Evolutionary conservation across 2,329 filamentous ascomycete genomes (phyloP).

Genomic region (Penicillium capsulatum): DNA sequence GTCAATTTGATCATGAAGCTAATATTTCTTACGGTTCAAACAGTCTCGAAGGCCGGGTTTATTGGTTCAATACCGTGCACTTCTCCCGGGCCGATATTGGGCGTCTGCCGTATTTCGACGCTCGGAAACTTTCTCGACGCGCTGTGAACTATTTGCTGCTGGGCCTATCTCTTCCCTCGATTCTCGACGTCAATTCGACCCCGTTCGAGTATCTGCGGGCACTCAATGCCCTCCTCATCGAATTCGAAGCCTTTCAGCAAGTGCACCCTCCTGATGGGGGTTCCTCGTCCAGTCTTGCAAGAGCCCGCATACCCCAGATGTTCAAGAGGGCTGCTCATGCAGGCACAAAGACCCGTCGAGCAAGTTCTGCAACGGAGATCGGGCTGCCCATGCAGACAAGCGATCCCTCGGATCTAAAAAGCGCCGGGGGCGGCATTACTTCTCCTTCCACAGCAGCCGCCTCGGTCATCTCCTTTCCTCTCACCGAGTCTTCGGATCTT

Average conservation of each 20-base stretch:
- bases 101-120: constrained; percentile 80
- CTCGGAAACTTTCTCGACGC: constrained; percentile 77
- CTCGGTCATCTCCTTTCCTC: constrained; percentile 38
- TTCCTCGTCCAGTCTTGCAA: constrained; percentile 64
- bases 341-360: constrained; percentile 55
- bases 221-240: constrained; percentile 76
- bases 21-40: constrained; percentile 1
- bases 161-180: constrained; percentile 81
- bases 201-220: constrained; percentile 82
- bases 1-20: constrained; percentile 9
- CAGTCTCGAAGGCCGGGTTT: constrained; percentile 88
- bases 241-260: constrained; percentile 92
- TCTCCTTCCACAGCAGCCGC: constrained; percentile 35
- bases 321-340: constrained; percentile 63
- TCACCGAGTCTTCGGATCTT: constrained; percentile 56
- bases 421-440: constrained; percentile 39
- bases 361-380: constrained; percentile 59
- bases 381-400: constrained; percentile 51
- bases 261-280: constrained; percentile 74
- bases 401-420: constrained; percentile 48
- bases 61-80: constrained; percentile 97
- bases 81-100: constrained; percentile 78
- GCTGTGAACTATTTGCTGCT: constrained; percentile 92
- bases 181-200: constrained; percentile 77
- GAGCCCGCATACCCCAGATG: constrained; percentile 78